phyloP scores from a whole-genome alignment of 2,329 filamentous ascomycete species.

The Aspergillus aculeatus region DNA sequence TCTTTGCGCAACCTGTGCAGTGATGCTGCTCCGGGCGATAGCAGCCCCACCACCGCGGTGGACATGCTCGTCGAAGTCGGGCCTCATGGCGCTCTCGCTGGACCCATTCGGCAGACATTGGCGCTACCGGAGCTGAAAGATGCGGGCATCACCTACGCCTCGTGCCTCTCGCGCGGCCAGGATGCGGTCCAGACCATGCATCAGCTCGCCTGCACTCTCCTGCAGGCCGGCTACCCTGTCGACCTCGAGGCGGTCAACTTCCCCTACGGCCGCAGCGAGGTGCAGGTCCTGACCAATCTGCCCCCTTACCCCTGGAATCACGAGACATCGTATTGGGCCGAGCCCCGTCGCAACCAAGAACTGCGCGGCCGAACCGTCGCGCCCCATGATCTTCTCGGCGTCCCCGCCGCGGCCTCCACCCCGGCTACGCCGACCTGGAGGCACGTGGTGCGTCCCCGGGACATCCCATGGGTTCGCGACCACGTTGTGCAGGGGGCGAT shows the following conservation, averaged over 20 bases:
- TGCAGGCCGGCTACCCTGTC: conserved; percentile 9
- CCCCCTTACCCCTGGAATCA: conserved; percentile 21
- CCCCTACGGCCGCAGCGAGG: not conserved
- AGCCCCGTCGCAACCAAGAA: conserved; percentile 9
- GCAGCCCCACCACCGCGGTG: not conserved
- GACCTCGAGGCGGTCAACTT: conserved; percentile 1
- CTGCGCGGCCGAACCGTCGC: conserved; percentile 4
- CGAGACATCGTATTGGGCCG: conserved; percentile 10
- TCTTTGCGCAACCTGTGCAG: not conserved
- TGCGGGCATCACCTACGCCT: not conserved
- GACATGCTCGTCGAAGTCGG: conserved; percentile 34
- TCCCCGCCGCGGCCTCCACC: not conserved
- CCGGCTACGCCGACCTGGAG: conserved; percentile 26
- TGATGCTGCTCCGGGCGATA: not conserved
- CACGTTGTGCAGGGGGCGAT: conserved; percentile 31
- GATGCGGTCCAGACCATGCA: not conserved
- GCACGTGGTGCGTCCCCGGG: conserved; percentile 24
- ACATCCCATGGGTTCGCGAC: conserved; percentile 33
- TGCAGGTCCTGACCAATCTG: conserved; percentile 11
- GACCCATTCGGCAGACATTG: conserved; percentile 31
- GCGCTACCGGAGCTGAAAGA: not conserved
- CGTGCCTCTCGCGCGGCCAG: not conserved
- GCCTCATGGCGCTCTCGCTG: conserved; percentile 35
- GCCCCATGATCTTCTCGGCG: conserved; percentile 21
- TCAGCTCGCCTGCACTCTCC: conserved; percentile 3